Conservation (phyloP, 495 filamentous ascomycete genomes). For the Annulohypoxylon stygium region DNA sequence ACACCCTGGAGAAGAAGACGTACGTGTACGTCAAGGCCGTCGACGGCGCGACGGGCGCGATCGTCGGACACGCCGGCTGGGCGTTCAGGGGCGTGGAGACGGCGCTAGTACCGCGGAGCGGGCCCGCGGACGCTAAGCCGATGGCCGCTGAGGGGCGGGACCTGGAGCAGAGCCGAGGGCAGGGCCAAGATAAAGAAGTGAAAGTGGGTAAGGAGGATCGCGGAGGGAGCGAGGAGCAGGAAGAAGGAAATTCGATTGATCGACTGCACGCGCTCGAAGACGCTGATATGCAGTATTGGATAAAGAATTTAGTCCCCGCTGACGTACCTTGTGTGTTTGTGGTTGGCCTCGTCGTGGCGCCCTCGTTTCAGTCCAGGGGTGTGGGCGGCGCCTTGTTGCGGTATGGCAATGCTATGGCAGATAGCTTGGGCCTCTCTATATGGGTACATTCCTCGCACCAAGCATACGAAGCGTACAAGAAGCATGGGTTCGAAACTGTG, state of each 20-base stretch:
- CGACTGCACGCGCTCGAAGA: constrained; percentile 46
- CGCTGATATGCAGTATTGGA: constrained; percentile 44
- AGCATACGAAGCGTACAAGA: constrained; percentile 48
- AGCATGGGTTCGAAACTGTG: constrained; percentile 43
- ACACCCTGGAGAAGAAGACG: constrained; percentile 31
- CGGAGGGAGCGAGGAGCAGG: neutral
- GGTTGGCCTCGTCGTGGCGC: constrained; percentile 44
- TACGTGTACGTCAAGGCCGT: constrained; percentile 46
- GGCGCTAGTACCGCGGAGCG: constrained; percentile 24
- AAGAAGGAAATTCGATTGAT: constrained; percentile 25
- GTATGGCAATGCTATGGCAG: constrained; percentile 60
- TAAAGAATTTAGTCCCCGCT: constrained; percentile 39
- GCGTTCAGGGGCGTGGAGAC: constrained; percentile 34
- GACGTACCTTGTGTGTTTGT: constrained; percentile 46
- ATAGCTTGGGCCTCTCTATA: constrained; percentile 51
- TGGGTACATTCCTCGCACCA: constrained; percentile 52
- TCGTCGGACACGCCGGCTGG: constrained; percentile 44
- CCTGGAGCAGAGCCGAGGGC: too few species aligned
- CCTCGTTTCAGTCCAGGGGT: constrained; percentile 49
- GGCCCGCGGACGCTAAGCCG: constrained; percentile 18
- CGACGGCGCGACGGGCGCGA: constrained; percentile 28
- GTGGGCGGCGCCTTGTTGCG: constrained; percentile 59
- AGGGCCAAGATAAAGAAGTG: neutral
- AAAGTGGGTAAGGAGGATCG: constrained; percentile 10
- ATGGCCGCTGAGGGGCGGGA: too few species aligned